phyloP scores from a whole-genome alignment of 2,329 filamentous ascomycete species.

The Laburnicola sp. region DNA sequence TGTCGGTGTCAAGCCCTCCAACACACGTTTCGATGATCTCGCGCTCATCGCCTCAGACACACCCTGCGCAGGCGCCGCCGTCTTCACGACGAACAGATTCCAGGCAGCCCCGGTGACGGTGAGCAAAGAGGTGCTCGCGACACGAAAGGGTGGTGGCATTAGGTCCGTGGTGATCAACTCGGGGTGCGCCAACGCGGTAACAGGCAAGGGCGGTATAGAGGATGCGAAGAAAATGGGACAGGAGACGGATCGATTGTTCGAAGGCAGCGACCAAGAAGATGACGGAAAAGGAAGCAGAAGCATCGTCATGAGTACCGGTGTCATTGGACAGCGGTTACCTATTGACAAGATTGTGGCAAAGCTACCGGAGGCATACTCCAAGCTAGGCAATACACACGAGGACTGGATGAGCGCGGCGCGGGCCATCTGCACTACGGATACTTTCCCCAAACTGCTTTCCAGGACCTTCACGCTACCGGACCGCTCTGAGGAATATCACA shows the following conservation, averaged over 20 bases:
- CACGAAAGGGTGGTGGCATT: slow-evolving; percentile 68
- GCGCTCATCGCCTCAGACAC: slow-evolving; percentile 84
- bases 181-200: slow-evolving; percentile 96
- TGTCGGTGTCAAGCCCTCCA: slow-evolving; percentile 90
- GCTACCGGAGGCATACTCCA: slow-evolving; percentile 74
- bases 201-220: slow-evolving; percentile 83
- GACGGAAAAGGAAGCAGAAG: slow-evolving; percentile 61
- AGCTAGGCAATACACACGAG: slow-evolving; percentile 73
- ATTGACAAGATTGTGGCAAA: slow-evolving; percentile 86
- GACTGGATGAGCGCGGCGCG: slow-evolving; percentile 85
- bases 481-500: slow-evolving; percentile 74
- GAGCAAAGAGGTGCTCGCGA: slow-evolving; percentile 71
- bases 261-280: slow-evolving; percentile 37
- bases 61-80: slow-evolving; percentile 83
- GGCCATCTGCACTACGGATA: slow-evolving; percentile 97
- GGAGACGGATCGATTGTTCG: slow-evolving; percentile 68
- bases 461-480: slow-evolving; percentile 82
- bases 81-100: slow-evolving; percentile 98
- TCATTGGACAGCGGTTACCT: slow-evolving; percentile 91
- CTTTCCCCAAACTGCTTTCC: slow-evolving; percentile 93
- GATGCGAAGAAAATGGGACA: slow-evolving; percentile 84
- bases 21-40: slow-evolving; percentile 88
- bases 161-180: slow-evolving; percentile 89
- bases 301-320: slow-evolving; percentile 98
- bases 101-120: slow-evolving; percentile 94